A percentile compares a stretch with the other conserved stretches of the same genome.
Conservation (phyloP, 1,284 basidiomycete genomes). For the Fomitopsis palustris region DNA sequence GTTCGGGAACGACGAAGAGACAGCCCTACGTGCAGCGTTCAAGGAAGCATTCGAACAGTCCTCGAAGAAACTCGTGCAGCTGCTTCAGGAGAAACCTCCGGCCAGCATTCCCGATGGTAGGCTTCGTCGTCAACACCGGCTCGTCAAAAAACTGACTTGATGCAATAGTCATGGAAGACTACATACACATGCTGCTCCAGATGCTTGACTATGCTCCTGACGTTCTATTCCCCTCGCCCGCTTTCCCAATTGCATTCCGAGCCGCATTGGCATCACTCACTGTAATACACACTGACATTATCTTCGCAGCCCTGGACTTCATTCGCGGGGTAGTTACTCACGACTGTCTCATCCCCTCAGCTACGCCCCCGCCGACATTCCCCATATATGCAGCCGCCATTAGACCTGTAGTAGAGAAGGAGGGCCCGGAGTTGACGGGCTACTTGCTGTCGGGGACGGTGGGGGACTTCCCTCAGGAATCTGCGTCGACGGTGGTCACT, state of each 20-base stretch:
- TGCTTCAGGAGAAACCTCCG: slow-evolving; percentile 67
- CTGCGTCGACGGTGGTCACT: slow-evolving; percentile 69
- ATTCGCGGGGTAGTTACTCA: slow-evolving; percentile 75
- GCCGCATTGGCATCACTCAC: slow-evolving; percentile 75
- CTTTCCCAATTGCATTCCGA: slow-evolving; percentile 74
- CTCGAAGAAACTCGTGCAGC: slow-evolving; percentile 63
- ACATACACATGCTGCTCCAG: slow-evolving; percentile 78
- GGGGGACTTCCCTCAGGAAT: slow-evolving; percentile 87
- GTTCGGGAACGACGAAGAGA: slow-evolving; percentile 66
- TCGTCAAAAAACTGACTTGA: neutral
- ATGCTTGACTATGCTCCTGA: slow-evolving; percentile 71
- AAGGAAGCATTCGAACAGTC: slow-evolving; percentile 71
- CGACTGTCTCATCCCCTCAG: slow-evolving; percentile 53
- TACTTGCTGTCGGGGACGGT: slow-evolving; percentile 79
- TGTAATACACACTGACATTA: slow-evolving; percentile 76
- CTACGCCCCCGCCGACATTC: slow-evolving; percentile 57
- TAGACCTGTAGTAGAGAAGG: slow-evolving; percentile 63
- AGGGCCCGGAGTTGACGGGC: slow-evolving; percentile 72
- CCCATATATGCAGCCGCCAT: slow-evolving; percentile 66
- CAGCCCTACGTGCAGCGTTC: slow-evolving; percentile 51
- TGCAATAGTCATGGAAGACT: slow-evolving; percentile 88
- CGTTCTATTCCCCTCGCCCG: slow-evolving; percentile 73
- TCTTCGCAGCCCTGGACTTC: slow-evolving; percentile 81
- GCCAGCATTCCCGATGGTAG: slow-evolving; percentile 80
- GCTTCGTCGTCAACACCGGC: slow-evolving; percentile 16